Base-by-base conservation (phyloP, 2,329 filamentous ascomycete species). In the Lachnellula subtilissima region DNA sequence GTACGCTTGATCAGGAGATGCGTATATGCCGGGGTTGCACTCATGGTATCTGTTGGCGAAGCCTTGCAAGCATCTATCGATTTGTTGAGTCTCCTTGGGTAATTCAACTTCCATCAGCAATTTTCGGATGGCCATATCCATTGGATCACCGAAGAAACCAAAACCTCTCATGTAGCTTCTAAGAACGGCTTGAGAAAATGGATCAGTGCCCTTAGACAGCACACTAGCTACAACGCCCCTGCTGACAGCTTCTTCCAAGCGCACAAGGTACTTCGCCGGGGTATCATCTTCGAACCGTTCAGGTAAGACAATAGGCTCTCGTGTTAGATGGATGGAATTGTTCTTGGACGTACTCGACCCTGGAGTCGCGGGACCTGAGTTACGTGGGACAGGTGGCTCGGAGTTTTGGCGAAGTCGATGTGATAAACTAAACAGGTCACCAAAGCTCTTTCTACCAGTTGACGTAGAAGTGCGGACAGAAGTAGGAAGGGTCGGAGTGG, bases 11-110 rank as follows among this genome's bases (percentile, higher is more conserved):
- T 97, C 94, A 65, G 91, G 85, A 36, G 86, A 87, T 23, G 88
- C 82, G 73, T 96, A 99, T 58, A 99, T 95, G 40, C 94, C 93
- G 2, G 94, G 94, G 66, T 99, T 99, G 74, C 94, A 99, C 72
- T 99, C 94, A 69, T 97, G 90, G 71, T 99, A 99, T 56, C 94
- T 84, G 70, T 99, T 94, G 0, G 94, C 91, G 73, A 99, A 97
- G 2, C 91, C 88, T 70, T 97, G 91, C 37, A 99, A 76, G 54
- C 94, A 94, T 52, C 94, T 84, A 72, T 99, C 94, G 61, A 99
- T 97, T 67, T 99, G 94, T 72, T 99, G 94, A 0, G 94, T 97
- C 74, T 99, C 94, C 65, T 95, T 96, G 4, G 94, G 94, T 35
- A 99, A 75, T 71, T 97, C 93, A 3, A 94, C 91, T 69, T 97